Evolutionary conservation across 495 filamentous ascomycete genomes (phyloP).

Genomic region (Penicillium waksmanii): DNA sequence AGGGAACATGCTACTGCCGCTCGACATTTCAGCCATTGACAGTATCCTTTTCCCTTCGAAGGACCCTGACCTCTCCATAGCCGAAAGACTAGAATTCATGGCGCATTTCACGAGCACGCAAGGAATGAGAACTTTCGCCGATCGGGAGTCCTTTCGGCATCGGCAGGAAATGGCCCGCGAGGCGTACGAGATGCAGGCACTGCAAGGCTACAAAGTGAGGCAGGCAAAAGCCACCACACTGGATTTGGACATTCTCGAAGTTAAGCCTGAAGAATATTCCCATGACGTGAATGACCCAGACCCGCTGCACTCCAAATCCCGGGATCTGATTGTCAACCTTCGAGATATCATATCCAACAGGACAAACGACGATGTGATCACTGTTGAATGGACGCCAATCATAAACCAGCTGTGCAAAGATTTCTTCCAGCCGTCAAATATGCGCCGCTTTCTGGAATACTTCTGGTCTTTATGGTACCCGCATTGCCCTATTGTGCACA

Average conservation of each 20-base stretch:
- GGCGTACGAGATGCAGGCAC: constrained; percentile 9
- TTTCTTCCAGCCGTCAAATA: constrained; percentile 23
- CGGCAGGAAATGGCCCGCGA: constrained; percentile 21
- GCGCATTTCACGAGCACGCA: constrained; percentile 31
- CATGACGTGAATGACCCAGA: not conserved
- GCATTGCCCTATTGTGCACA: constrained; percentile 30
- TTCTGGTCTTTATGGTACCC: constrained; percentile 36
- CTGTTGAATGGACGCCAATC: constrained; percentile 17
- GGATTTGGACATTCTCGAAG: too few relatives aligned
- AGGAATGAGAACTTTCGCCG: constrained; percentile 30
- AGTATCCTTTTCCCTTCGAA: constrained; percentile 20
- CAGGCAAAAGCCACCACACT: not conserved
- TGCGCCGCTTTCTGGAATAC: constrained; percentile 24
- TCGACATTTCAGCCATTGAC: constrained; percentile 27
- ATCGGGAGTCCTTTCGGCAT: constrained; percentile 21
- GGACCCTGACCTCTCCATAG: constrained; percentile 17
- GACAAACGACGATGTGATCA: constrained; percentile 18
- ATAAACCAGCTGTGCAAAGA: constrained; percentile 8
- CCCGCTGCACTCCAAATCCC: constrained; percentile 12
- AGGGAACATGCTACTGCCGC: constrained; percentile 10
- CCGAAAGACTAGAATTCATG: constrained; percentile 30
- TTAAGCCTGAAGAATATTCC: not conserved
- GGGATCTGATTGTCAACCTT: constrained; percentile 19
- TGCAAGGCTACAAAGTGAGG: not conserved
- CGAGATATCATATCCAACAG: constrained; percentile 17